Conservation (phyloP, 805 yeast species). For the Candida xiaguanensis region DNA sequence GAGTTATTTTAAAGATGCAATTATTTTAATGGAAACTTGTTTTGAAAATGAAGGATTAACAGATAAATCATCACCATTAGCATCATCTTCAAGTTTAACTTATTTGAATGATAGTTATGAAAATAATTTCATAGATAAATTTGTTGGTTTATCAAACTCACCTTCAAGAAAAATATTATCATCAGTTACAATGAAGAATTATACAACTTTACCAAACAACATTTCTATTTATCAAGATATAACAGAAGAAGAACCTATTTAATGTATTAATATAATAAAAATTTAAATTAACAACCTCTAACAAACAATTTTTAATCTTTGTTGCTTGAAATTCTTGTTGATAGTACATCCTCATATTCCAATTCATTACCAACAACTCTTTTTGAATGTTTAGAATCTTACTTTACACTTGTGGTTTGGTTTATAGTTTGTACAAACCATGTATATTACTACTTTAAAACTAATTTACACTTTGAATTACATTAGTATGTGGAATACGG, state of each 20-base stretch:
- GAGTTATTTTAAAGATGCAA: conserved; percentile 53
- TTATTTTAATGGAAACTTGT: conserved; percentile 7
- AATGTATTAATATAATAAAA: background rate
- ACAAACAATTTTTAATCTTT: too few species aligned
- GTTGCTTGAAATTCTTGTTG: too few species aligned
- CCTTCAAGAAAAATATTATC: conserved; percentile 7
- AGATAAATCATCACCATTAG: background rate
- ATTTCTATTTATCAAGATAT: conserved; percentile 14
- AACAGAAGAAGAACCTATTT: conserved; percentile 16
- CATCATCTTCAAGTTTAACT: background rate
- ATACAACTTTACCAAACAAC: background rate
- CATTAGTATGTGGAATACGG: too few species aligned
- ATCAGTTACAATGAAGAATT: conserved; percentile 1
- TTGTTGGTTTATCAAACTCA: conserved; percentile 7
- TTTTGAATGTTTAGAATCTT: too few species aligned
- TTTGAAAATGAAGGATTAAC: conserved; percentile 6
- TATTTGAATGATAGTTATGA: background rate
- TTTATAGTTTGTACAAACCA: too few species aligned
- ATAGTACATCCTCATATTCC: too few species aligned
- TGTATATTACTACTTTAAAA: too few species aligned
- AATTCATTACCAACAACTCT: too few species aligned
- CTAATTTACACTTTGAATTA: too few species aligned
- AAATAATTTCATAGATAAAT: conserved; percentile 4
- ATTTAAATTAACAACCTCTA: too few species aligned
- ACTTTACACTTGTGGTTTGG: too few species aligned